phyloP scores from a whole-genome alignment of 2,329 filamentous ascomycete genomes.

The Hymenoscyphus scutula region DNA sequence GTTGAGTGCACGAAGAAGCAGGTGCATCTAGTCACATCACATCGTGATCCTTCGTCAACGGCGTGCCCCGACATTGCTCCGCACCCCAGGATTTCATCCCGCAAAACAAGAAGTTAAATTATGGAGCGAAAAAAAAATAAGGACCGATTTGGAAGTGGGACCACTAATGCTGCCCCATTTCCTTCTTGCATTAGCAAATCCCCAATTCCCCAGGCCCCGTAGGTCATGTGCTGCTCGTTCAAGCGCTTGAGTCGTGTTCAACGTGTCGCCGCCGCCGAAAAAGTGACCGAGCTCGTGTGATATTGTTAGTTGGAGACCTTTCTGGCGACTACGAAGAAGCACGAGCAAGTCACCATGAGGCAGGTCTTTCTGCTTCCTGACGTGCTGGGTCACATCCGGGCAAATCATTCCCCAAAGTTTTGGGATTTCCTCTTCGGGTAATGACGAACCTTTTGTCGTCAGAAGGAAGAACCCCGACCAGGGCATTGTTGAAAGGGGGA shows the following conservation, averaged over 20 bases:
- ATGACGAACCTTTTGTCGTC: not conserved
- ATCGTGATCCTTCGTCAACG: not conserved
- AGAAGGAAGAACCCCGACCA: too few relatives aligned
- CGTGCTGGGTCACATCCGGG: not conserved
- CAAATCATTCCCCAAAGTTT: not conserved
- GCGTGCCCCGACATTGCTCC: not conserved
- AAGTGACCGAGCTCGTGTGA: not conserved
- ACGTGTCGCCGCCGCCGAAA: not conserved
- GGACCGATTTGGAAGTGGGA: not conserved
- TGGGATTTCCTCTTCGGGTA: not conserved
- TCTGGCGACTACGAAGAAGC: not conserved
- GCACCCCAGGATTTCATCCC: constrained; percentile 4
- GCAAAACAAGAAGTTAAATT: not conserved
- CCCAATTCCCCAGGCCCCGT: not conserved
- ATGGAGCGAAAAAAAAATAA: not conserved
- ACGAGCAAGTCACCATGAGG: not conserved
- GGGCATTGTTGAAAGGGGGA: not conserved
- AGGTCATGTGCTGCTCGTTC: not conserved
- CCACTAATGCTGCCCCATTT: not conserved
- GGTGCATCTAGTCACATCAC: not conserved
- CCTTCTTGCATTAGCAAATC: not conserved
- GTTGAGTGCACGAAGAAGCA: not conserved
- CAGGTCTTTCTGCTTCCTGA: not conserved
- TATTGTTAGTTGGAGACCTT: not conserved
- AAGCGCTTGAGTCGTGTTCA: not conserved